Base-by-base conservation (phyloP, 202 grass and related monocot species). In the Tripidium arundinaceum region DNA sequence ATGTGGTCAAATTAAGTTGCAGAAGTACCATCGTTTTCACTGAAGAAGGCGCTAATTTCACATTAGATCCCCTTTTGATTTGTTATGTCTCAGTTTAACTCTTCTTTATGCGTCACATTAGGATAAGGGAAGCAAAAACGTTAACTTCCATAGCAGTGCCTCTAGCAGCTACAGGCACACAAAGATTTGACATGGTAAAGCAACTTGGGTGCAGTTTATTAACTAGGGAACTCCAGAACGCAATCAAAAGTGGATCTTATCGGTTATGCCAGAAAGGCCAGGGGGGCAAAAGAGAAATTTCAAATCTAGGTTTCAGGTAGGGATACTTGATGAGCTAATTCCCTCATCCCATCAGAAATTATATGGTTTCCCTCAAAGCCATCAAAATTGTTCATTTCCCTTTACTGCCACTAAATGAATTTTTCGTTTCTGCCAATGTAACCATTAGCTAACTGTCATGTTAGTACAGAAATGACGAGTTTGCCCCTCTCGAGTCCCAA, bases 191-290 rank as follows among this genome's bases (percentile, higher is more conserved):
- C 54, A 26, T 45, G 52, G 62, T 18, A 47, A 72, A 62, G 67
- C 21, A 46, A 18, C 65, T 22, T 22, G 4, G 36, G 40, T 34
- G 41, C 40, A 81, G 19, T 47, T 16, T 37, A 34, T 49, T 72
- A 72, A 62, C 28, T 63, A 49, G 54, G 12, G 1, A 25, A 80
- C 13, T 68, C 14, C 45, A 67, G 52, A 81, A 71, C 2, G 12
- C 52, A 71, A 72, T 73, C 55, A 8, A 81, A 38, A 49, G 58
- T 63, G 55, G 40, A 81, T 60, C 12, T 63, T 49, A 73, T 63
- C 79, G 7, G 13, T 43, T 72, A 19, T 38, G 57, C 55, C n/a
- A 38, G n/a, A n/a, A n/a, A n/a, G n/a, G n/a, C n/a, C n/a, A n/a
- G n/a, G n/a, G n/a, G n/a, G n/a, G n/a, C n/a, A n/a, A n/a, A n/a